These are phyloP conservation scores for Phlegmacium glaucopus DNA, from an alignment of 768 basidiomycete species.

Conservation along the genomic window DNA sequence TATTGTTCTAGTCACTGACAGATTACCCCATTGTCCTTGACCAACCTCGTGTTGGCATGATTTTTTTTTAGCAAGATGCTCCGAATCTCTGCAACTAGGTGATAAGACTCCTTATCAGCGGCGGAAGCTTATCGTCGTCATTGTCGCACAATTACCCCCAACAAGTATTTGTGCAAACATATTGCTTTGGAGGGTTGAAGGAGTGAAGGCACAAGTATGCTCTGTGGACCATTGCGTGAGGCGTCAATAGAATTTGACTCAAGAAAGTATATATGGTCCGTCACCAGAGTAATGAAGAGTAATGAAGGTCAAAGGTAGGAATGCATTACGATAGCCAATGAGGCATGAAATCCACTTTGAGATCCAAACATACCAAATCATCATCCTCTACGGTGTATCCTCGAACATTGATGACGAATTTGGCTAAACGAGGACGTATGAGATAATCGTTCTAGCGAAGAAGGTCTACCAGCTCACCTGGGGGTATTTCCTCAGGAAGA, in stretches of 20 bases:
- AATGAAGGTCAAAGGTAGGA: slow-evolving; percentile 22
- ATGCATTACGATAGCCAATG: slow-evolving; percentile 23
- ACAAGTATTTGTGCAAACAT: too few relatives aligned
- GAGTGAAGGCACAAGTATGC: too few relatives aligned
- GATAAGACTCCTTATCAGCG: too few relatives aligned
- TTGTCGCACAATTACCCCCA: too few relatives aligned
- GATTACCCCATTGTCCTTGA: slow-evolving; percentile 12
- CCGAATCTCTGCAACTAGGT: too few relatives aligned
- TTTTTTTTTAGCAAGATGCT: background rate
- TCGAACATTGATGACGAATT: slow-evolving; percentile 67
- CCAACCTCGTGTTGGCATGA: background rate
- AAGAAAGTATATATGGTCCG: too few relatives aligned
- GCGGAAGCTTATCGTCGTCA: too few relatives aligned
- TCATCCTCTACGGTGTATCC: slow-evolving; percentile 74
- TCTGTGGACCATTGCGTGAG: too few relatives aligned
- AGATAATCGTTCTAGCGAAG: slow-evolving; percentile 2
- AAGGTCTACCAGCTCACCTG: slow-evolving; percentile 38
- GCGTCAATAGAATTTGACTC: too few relatives aligned
- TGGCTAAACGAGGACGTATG: slow-evolving; percentile 50
- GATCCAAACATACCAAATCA: slow-evolving; percentile 74
- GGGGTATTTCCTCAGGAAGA: slow-evolving; percentile 90
- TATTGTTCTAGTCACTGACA: slow-evolving; percentile 26
- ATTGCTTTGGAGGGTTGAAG: too few relatives aligned
- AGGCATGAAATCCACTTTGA: slow-evolving; percentile 79
- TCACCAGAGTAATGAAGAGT: too few relatives aligned